Conservation (phyloP, 495 filamentous ascomycete genomes). For the Neurospora africana region DNA sequence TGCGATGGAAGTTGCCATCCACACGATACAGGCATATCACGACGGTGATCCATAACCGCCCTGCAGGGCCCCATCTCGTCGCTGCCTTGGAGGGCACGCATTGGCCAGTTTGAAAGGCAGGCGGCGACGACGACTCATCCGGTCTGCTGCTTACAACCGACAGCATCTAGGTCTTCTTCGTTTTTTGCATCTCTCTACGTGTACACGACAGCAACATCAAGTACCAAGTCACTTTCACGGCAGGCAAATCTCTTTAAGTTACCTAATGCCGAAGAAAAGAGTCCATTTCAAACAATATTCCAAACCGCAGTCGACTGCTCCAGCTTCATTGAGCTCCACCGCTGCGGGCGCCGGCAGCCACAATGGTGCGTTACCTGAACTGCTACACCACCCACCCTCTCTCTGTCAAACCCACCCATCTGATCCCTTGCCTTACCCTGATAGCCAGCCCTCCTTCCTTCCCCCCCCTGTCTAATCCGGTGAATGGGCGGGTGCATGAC, state of each 20-base stretch:
- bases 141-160: background rate
- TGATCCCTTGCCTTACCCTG: background rate
- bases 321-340: constrained; percentile 28
- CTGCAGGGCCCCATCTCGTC: background rate
- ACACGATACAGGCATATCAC: background rate
- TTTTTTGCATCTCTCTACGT: too few species aligned
- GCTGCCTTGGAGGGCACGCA: background rate
- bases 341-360: constrained; percentile 9
- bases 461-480: background rate
- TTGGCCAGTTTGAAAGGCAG: background rate
- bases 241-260: background rate
- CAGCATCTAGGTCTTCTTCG: background rate
- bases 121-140: background rate
- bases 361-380: constrained; percentile 11
- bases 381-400: background rate
- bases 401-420: background rate
- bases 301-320: constrained; percentile 42
- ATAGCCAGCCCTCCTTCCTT: background rate
- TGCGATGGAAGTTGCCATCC: background rate
- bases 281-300: constrained; percentile 33
- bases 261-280: constrained; percentile 46
- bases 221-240: background rate
- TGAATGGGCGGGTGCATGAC: background rate
- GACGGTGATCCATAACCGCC: background rate
- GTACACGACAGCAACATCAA: background rate